These are phyloP conservation scores for Backusella westeae DNA, from an alignment of 192 early-diverging fungal species.

Conservation along the genomic window DNA sequence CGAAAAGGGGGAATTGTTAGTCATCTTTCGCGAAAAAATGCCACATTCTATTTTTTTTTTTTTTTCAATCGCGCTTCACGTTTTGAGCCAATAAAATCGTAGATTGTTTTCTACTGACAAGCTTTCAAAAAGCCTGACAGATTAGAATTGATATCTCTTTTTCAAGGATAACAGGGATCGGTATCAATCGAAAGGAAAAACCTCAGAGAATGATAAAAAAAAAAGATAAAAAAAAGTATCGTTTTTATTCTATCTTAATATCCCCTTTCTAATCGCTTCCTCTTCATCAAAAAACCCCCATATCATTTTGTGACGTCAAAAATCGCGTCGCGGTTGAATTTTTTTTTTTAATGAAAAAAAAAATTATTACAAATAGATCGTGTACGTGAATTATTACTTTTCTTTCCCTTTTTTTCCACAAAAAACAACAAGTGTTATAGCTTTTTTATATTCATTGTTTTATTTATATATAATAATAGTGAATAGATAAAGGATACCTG, in stretches of 20 bases:
- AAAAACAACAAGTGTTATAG: background rate
- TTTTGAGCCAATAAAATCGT: background rate
- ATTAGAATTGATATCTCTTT: background rate
- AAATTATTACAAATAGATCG: constrained; percentile 3
- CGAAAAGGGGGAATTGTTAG: background rate
- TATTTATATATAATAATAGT: background rate
- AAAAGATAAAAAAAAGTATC: too few relatives aligned
- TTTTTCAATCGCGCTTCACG: background rate
- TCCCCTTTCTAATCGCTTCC: too few relatives aligned
- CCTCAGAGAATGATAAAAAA: background rate
- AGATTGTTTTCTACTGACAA: background rate
- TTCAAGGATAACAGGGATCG: background rate
- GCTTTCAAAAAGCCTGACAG: too few relatives aligned
- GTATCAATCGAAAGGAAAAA: background rate
- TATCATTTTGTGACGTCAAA: background rate
- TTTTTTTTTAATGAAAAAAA: constrained; percentile 3
- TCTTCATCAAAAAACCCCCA: background rate
- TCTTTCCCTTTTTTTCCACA: constrained; percentile 4
- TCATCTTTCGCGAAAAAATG: background rate
- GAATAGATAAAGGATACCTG: background rate
- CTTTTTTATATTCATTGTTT: background rate
- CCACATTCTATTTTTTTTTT: background rate
- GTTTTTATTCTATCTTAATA: too few relatives aligned
- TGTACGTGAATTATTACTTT: constrained; percentile 1
- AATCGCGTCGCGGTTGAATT: constrained; percentile 6